Base-by-base conservation (phyloP, 371 early-diverging fungal genomes). In the Aphelidium insulamus region DNA sequence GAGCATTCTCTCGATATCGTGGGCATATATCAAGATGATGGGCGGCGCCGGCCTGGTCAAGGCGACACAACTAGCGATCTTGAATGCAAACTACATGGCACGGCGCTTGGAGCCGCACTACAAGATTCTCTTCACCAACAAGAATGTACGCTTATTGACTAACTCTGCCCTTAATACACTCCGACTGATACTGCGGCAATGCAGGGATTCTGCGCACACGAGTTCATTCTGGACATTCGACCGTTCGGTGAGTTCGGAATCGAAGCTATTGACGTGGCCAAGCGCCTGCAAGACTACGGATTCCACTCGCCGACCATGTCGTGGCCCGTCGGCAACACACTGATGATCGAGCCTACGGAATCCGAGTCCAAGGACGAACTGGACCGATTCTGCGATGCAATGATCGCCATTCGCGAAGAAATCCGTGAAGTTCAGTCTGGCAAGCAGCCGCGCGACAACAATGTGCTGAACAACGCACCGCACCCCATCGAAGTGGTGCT, bases 291-390 rank as follows among this genome's bases (percentile, higher is more conserved):
- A 58, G 95, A 94, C 58, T 94, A 88, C 47, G 84, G 87, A 16
- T 91, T 91, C 73, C 95, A 94, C 58, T 69, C 74, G 21, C 95
- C 95, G 23, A 94, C 95, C 46, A 91, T 94, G 95, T 87, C 88
- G 9, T 94, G 88, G 81, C 95, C 95, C 22, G 91, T 92, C 16
- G 64, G 82, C 44, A 84, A 87, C 67, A 88, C 92, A 9, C 67
- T 94, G 32, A 91, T 94, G 92, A 72, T 94, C 43, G 95, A 94
- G 60, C 95, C 95, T n/a, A 94, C 95, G 31, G 95, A 94, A 52
- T 81, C 82, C 33, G 95, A 94, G 55, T 59, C 70, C 51, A 71
- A 72, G 50, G 69, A 59, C 40, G 95, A 91, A 52, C 55, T 94
- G 21, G 92, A 94, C 55, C 72, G 84, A 25, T 94, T 94, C 72